Conservation (phyloP, 1,284 basidiomycete species). For the Papiliotrema flavescens region DNA sequence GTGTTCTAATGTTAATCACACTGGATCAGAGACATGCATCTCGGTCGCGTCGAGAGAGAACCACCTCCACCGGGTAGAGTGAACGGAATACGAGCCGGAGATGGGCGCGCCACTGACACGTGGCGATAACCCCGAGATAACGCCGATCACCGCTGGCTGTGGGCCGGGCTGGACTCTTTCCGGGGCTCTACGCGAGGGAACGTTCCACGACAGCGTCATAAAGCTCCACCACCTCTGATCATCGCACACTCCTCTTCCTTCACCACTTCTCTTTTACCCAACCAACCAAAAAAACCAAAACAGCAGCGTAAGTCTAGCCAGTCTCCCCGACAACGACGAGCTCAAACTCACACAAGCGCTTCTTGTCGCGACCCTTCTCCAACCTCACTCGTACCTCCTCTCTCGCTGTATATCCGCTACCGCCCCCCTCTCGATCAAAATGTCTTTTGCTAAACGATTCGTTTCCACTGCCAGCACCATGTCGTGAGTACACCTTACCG, state of each 20-base stretch:
- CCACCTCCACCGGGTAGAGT: not conserved
- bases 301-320: not conserved
- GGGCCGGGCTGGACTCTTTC: too few relatives aligned
- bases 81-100: not conserved
- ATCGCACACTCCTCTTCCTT: not conserved
- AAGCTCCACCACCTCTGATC: not conserved
- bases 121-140: not conserved
- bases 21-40: not conserved
- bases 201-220: not conserved
- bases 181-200: too few relatives aligned
- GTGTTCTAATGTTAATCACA: not conserved
- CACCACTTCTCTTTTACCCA: not conserved
- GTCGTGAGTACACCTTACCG: constrained; percentile 29
- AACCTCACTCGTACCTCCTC: not conserved
- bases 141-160: not conserved
- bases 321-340: not conserved
- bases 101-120: not conserved
- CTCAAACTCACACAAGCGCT: constrained; percentile 7
- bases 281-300: not conserved
- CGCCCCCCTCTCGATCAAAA: constrained; percentile 7
- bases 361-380: not conserved
- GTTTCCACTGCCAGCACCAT: constrained; percentile 36
- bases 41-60: not conserved
- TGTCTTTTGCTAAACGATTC: constrained; percentile 47
- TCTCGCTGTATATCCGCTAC: too few relatives aligned